Evolutionary conservation across 2,329 filamentous ascomycete species (phyloP), one percentile per base, ranked within the genome.

Genomic region (Aureobasidium lini): DNA sequence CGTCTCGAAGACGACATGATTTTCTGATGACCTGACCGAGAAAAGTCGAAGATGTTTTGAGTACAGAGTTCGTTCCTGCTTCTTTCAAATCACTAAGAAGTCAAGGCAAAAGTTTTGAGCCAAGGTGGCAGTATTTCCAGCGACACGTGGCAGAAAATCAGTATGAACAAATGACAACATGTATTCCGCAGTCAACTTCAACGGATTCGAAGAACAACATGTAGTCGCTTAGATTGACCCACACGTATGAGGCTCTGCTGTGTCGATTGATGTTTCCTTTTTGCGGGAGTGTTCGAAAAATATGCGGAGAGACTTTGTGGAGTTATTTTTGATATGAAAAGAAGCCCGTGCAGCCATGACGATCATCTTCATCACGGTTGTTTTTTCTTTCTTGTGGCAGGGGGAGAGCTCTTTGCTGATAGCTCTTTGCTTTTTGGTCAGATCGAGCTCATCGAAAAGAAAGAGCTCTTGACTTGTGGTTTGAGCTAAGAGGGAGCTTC

Each of bases 341-440:
- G 8, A 8, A 36, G 50, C 34, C 50, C 50, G 50, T 54, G 50
- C 50, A n/a, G n/a, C 18, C 37, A 54, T 54, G 50, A 54, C 50
- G 50, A 54, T 54, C 50, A 23, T 34, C 11, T 15, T 54, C 50
- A 54, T 54, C 50, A 54, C 50, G 37, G 50, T 54, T 18, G n/a
- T 54, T 10, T 42, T 42, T 54, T 15, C 13, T 44, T 23, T 28
- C 39, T 7, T 16, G 11, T 36, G 34, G 34, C 34, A 36, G 13
- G 13, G 34, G 34, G 44, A 16, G 28, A 32, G 23, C 10, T 23
- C 23, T 23, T 23, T 23, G 37, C 37, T 54, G 37, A 29, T 36
- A 32, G 50, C 50, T 43, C 29, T 54, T 54, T 54, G 34, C 36
- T 52, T 52, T 52, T 52, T 52, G 23, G 31, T 31, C 34, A 40